phyloP scores from a whole-genome alignment of 768 basidiomycete species.

The Boletus vinaceobasis region DNA sequence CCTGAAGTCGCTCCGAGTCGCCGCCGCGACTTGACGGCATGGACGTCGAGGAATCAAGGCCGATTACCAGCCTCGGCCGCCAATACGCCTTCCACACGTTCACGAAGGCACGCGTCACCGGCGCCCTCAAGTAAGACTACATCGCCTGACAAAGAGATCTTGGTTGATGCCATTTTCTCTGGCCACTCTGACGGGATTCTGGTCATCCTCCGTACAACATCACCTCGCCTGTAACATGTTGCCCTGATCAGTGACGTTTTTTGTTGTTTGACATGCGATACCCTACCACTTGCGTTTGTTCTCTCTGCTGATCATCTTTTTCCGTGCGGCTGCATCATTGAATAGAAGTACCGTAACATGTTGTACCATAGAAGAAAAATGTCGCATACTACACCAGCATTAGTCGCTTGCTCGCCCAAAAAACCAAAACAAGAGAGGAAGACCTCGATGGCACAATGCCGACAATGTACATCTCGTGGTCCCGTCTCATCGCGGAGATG shows the following conservation, averaged over 20 bases:
- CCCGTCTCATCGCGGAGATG: not conserved
- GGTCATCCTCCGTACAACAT: constrained; percentile 64
- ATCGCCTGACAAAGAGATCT: constrained; percentile 35
- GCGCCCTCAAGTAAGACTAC: not conserved
- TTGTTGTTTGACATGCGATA: not conserved
- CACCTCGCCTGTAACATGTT: constrained; percentile 10
- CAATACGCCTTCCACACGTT: constrained; percentile 1
- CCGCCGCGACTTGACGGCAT: constrained; percentile 27
- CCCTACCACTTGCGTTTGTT: not conserved
- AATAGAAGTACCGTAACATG: not conserved
- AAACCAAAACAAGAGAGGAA: too few species aligned
- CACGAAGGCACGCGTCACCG: constrained; percentile 9
- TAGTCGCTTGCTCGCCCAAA: not conserved
- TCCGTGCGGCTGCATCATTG: not conserved
- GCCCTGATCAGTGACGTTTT: not conserved
- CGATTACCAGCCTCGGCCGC: constrained; percentile 3
- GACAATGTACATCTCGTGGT: not conserved
- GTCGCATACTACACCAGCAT: not conserved
- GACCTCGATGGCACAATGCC: not conserved
- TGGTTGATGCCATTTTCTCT: constrained; percentile 80
- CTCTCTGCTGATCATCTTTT: not conserved
- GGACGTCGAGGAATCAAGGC: constrained; percentile 11
- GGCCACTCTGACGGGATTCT: constrained; percentile 83
- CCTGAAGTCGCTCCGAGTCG: constrained; percentile 30
- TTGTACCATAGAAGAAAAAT: constrained; percentile 1